Evolutionary conservation across 495 filamentous ascomycete genomes (phyloP).

Genomic region (Penicillium mononematosum): DNA sequence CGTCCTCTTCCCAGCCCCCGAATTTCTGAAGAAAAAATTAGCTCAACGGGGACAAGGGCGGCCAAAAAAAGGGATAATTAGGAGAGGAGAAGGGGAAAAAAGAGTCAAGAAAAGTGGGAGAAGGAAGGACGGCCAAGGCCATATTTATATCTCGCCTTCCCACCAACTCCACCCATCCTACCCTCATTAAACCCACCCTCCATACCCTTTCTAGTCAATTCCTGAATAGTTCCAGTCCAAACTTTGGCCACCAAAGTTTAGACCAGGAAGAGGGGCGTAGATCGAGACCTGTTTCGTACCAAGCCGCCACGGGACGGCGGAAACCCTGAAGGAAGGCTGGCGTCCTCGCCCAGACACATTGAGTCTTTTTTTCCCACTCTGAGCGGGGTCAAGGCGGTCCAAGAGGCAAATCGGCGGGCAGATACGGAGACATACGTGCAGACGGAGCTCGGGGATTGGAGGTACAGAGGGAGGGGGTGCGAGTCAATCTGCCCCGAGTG

Average conservation of each 20-base stretch:
- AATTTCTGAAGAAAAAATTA: constrained; percentile 18
- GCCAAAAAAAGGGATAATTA: constrained; percentile 8
- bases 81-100: constrained; percentile 7
- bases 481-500: constrained; percentile 47
- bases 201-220: constrained; percentile 11
- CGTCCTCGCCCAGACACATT: constrained; percentile 31
- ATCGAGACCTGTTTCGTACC: constrained; percentile 27
- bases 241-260: constrained; percentile 20
- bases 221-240: constrained; percentile 8
- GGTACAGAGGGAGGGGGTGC: constrained; percentile 44
- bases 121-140: constrained; percentile 16
- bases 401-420: constrained; percentile 47
- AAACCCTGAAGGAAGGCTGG: constrained; percentile 39
- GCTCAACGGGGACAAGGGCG: constrained; percentile 7
- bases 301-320: constrained; percentile 33
- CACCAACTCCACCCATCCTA: constrained; percentile 15
- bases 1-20: constrained; percentile 41
- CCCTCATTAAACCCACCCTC: constrained; percentile 8
- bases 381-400: constrained; percentile 51
- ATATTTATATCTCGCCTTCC: constrained; percentile 25
- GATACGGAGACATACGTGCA: constrained; percentile 35
- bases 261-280: constrained; percentile 23
- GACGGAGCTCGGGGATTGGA: constrained; percentile 42
- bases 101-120: constrained; percentile 7
- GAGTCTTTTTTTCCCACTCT: constrained; percentile 35